Conservation (phyloP, 495 filamentous ascomycete species). For the Venustampulla echinocandica region DNA sequence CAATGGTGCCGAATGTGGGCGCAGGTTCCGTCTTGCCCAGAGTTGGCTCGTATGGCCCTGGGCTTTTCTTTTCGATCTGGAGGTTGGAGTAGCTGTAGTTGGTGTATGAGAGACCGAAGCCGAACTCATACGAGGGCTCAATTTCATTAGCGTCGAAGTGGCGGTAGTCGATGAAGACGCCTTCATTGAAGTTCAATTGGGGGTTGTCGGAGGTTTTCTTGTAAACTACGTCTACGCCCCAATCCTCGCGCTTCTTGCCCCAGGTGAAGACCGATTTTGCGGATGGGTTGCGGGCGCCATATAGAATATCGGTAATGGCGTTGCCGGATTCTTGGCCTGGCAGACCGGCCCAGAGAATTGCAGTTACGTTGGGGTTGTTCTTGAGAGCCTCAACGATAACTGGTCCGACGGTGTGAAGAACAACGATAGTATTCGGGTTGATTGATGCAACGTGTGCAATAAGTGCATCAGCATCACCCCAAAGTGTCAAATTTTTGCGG, state of each 20-base stretch:
- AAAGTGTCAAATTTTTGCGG: slow-evolving; percentile 86
- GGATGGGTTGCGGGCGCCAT: slow-evolving; percentile 77
- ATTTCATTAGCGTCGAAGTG: slow-evolving; percentile 69
- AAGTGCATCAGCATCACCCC: slow-evolving; percentile 71
- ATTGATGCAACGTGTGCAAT: slow-evolving; percentile 65
- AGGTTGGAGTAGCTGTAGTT: slow-evolving; percentile 75
- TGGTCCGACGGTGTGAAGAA: slow-evolving; percentile 79
- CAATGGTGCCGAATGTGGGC: slow-evolving; percentile 59
- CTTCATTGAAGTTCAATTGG: slow-evolving; percentile 77
- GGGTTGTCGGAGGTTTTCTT: slow-evolving; percentile 66
- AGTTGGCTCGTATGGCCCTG: slow-evolving; percentile 50
- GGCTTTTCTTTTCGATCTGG: slow-evolving; percentile 43
- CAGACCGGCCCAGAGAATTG: slow-evolving; percentile 87
- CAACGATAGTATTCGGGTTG: slow-evolving; percentile 87
- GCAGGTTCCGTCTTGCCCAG: slow-evolving; percentile 58
- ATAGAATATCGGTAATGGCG: slow-evolving; percentile 83
- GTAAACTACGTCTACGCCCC: slow-evolving; percentile 68
- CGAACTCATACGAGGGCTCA: slow-evolving; percentile 82
- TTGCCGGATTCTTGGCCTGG: slow-evolving; percentile 91
- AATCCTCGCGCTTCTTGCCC: slow-evolving; percentile 63
- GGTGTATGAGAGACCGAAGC: slow-evolving; percentile 84
- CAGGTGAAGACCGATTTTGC: slow-evolving; percentile 86
- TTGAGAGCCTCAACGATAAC: slow-evolving; percentile 72
- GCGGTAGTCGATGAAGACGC: slow-evolving; percentile 91
- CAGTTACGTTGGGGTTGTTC: slow-evolving; percentile 83